Evolutionary conservation across 169 alveolate species (phyloP), one percentile per base, ranked within the genome.

Genomic region (Eimeria sp.): DNA sequence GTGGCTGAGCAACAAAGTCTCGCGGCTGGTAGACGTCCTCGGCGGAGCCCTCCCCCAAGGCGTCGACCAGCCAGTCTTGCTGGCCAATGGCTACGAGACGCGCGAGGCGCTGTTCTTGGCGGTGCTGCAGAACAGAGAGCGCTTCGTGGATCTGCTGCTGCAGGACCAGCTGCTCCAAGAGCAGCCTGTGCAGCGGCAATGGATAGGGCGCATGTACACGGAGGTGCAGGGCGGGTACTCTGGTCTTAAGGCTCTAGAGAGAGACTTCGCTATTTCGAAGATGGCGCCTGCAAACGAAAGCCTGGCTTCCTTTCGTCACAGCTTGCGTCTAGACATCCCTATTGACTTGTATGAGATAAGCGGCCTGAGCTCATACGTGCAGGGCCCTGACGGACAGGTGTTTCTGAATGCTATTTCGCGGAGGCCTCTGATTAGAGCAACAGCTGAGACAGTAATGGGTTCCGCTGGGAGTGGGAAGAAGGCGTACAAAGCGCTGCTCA

Each of bases 191-290:
- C 77, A 40, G 0, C 56, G 52, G 33, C 64, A 56, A 56, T 87
- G 93, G 93, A 87, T 87, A 13, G 93, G 93, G 30, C 78, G 93
- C 10, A n/a, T 87, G 83, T 87, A 87, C 33, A 18, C 82, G 54
- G 82, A 87, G 37, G 64, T 87, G 40, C 27, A 87, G 68, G 93
- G 93, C 14, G 49, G 64, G 40, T 52, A 8, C 25, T 52, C 64
- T 3, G 93, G 68, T 10, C 37, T 64, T 4, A 49, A 87, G n/a
- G 49, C 60, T 9, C 43, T 87, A 30, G 93, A 87, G n/a, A 60
- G 72, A 27, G 93, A 87, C 64, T 87, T 87, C 37, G 40, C 60
- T 4, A 60, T 87, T 64, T 58, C 82, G 18, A 87, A 64, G 58
- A 40, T 62, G 82, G 93, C 78, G 6, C 93, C 93, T 6, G 46